These are phyloP conservation scores for Raffaelea ambrosiae DNA, from an alignment of 2,329 filamentous ascomycete genomes.

Conservation along the genomic window DNA sequence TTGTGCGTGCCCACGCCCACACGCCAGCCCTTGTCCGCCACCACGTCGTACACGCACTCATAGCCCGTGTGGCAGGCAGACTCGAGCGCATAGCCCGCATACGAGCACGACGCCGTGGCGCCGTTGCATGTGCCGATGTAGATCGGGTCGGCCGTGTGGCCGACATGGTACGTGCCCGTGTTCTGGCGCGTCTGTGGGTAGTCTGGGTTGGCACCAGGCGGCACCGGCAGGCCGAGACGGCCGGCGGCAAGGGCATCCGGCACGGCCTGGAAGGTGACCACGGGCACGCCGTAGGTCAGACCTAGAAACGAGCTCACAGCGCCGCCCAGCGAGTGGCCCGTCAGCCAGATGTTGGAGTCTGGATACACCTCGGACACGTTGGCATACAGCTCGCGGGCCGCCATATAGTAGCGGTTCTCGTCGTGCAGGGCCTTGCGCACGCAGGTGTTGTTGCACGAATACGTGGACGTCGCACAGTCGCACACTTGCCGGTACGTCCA, in stretches of 20 bases:
- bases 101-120: constrained; percentile 78
- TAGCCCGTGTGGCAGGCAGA: constrained; percentile 83
- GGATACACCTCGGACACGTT: constrained; percentile 90
- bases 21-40: constrained; percentile 84
- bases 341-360: constrained; percentile 74
- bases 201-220: constrained; percentile 66
- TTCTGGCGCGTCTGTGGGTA: constrained; percentile 61
- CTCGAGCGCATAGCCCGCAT: constrained; percentile 90
- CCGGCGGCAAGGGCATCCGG: constrained; percentile 82
- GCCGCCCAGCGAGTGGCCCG: constrained; percentile 87
- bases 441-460: constrained; percentile 88
- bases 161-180: constrained; percentile 83
- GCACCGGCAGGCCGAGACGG: constrained; percentile 75
- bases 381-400: constrained; percentile 79
- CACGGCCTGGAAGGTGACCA: constrained; percentile 88
- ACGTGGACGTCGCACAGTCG: constrained; percentile 80
- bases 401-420: constrained; percentile 87
- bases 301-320: constrained; percentile 82
- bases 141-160: constrained; percentile 90
- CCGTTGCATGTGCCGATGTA: constrained; percentile 90
- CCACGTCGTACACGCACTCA: constrained; percentile 88
- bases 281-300: constrained; percentile 81
- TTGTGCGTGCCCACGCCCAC: constrained; percentile 87
- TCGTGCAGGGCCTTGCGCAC: constrained; percentile 64
- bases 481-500: constrained; percentile 89